Evolutionary conservation across 345 rosid genomes (phyloP).

Genomic region (Luvunga scandens): DNA sequence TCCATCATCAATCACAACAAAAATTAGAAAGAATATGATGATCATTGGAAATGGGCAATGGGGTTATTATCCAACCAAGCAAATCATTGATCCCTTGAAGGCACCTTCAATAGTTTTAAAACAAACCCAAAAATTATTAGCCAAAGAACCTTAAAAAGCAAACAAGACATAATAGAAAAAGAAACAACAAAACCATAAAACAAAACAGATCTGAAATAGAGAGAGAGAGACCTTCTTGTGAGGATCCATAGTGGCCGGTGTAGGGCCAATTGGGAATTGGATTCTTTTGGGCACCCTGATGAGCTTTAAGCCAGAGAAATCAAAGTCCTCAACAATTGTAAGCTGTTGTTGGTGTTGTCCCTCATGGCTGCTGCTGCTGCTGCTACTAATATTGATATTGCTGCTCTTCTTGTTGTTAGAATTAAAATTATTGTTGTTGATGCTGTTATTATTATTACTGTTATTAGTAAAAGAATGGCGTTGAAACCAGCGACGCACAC

Average conservation of each 20-base stretch:
- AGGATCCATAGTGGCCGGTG: conserved; percentile 52
- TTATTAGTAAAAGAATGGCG: conserved; percentile 35
- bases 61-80: neutral
- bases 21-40: neutral
- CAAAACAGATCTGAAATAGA: neutral
- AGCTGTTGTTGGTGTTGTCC: neutral
- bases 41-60: neutral
- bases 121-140: neutral
- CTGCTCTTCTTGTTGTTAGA: neutral
- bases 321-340: conserved; percentile 43
- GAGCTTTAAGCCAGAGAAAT: conserved; percentile 42
- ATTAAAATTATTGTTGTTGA: neutral
- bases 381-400: neutral
- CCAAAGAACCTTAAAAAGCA: neutral
- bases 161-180: neutral
- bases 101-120: neutral
- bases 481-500: conserved; percentile 91
- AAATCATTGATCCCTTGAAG: neutral
- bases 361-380: conserved; percentile 4
- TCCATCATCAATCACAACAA: neutral
- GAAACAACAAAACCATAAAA: neutral
- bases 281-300: conserved; percentile 61
- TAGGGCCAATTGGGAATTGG: conserved; percentile 18
- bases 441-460: neutral
- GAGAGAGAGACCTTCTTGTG: conserved; percentile 62